Evolutionary conservation across 345 rosid species (phyloP), one percentile per base, ranked within the genome.

Genomic region (Lumnitzera racemosa): DNA sequence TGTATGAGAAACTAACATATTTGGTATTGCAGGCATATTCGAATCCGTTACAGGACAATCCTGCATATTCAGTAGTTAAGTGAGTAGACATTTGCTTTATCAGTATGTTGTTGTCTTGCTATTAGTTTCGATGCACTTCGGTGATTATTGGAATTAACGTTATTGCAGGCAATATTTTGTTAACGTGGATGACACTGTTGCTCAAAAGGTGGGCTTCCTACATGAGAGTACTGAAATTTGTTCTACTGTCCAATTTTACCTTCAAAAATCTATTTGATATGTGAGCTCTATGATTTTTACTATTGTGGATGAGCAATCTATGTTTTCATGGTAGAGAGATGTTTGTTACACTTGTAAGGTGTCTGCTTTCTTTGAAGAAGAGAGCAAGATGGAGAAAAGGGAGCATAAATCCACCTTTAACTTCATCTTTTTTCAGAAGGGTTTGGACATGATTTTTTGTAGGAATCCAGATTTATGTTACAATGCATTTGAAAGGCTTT

Each of bases 41-140:
- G 25, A 89, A 91, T 69, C 96, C 96, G 41, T 61, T 91, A 69
- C 88, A 80, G 72, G 82, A 81, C 64, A 76, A 91, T 71, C 96
- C 96, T 63, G 90, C 96, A 11, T 89, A 78, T 71, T 87, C 98
- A 0, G 92, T 87, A 46, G 98, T 87, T 2, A 85, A 84, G 96
- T 89, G 70, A 81, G 96, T 58, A 60, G 13, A 15, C 36, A 43
- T 49, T 15, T 14, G 27, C 11, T 13, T 61, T 43, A 15, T 11
- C 43, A 46, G 13, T 2, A 11, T 16, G 20, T 17, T 58, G 53
- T 12, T 0, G 27, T 41, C 53, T 46, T 4, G 15, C 0, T n/a
- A 49, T 64, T 53, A 27, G 1, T 20, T 51, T 15, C 11, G 16
- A 31, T 53, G n/a, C 16, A 49, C 14, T 36, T 9, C 0, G 11